Evolutionary conservation across 2,329 filamentous ascomycete species (phyloP).

Genomic region (Sporothrix pallida): DNA sequence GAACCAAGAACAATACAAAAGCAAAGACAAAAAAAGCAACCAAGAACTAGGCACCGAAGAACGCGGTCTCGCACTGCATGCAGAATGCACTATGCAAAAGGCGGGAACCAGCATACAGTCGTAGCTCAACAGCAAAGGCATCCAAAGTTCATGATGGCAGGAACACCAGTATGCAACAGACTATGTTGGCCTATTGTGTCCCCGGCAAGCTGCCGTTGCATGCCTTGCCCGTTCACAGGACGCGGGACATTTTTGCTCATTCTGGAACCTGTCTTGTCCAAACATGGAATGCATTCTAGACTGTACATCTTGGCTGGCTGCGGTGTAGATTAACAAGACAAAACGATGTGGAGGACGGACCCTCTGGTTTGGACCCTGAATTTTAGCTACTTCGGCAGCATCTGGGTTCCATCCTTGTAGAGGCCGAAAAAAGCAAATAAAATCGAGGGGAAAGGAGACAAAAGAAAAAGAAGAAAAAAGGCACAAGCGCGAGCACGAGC

Average conservation of each 20-base stretch:
- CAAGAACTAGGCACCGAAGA: neutral
- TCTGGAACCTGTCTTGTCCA: neutral
- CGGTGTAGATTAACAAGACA: too few species aligned
- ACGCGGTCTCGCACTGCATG: neutral
- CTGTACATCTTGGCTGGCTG: neutral
- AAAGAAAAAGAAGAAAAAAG: neutral
- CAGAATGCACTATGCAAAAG: neutral
- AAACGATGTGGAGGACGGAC: neutral
- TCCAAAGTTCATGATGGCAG: neutral
- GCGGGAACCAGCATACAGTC: neutral
- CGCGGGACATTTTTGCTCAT: neutral
- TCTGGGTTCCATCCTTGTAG: neutral
- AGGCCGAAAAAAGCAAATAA: neutral
- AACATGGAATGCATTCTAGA: neutral
- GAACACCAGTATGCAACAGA: neutral
- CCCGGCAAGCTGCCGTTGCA: neutral
- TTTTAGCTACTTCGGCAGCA: neutral
- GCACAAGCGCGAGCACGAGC: neutral
- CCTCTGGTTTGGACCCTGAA: constrained; percentile 10
- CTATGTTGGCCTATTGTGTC: neutral
- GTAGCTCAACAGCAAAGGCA: neutral
- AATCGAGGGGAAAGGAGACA: neutral
- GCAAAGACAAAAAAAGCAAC: neutral
- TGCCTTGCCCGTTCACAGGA: neutral
- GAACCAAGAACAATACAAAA: neutral